These are phyloP conservation scores for Sordariomycetes sp. DNA, from an alignment of 2,329 filamentous ascomycete genomes.

Conservation along the genomic window DNA sequence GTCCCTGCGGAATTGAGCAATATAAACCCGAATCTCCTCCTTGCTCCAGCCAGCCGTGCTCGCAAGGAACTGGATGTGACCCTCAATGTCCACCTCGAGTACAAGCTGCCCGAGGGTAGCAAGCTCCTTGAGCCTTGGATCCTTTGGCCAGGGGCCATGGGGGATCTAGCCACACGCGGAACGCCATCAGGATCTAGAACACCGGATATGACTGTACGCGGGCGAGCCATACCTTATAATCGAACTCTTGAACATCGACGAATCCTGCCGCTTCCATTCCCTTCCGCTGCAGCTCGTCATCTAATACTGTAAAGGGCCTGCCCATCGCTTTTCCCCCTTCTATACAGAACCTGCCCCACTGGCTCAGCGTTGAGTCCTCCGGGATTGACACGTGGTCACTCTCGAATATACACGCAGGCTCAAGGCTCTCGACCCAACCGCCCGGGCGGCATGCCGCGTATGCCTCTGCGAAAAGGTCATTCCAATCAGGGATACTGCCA, in stretches of 20 bases:
- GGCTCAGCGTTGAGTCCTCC: constrained; percentile 12
- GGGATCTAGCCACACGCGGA: constrained; percentile 20
- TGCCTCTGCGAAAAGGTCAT: constrained; percentile 34
- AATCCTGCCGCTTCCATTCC: constrained; percentile 21
- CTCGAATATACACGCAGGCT: constrained; percentile 11
- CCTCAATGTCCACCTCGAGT: constrained; percentile 10
- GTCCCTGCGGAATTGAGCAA: constrained; percentile 17
- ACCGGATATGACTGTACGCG: not conserved
- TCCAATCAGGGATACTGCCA: constrained; percentile 43
- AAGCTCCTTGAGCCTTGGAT: constrained; percentile 27
- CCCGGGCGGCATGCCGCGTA: constrained; percentile 31
- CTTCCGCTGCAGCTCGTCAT: constrained; percentile 8
- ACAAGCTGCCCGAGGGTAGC: constrained; percentile 16
- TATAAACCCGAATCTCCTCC: constrained; percentile 17
- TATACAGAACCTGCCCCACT: constrained; percentile 15
- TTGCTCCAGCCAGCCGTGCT: constrained; percentile 17
- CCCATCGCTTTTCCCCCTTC: constrained; percentile 14
- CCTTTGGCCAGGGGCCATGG: constrained; percentile 29
- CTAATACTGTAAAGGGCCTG: constrained; percentile 12
- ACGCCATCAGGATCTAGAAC: not conserved
- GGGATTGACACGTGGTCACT: constrained; percentile 14
- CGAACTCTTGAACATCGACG: constrained; percentile 24
- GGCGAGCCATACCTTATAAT: constrained; percentile 19
- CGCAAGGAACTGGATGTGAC: constrained; percentile 10
- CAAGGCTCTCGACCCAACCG: constrained; percentile 16